These are phyloP conservation scores for Boechera divaricarpa DNA, from an alignment of 345 rosid genomes.

Conservation along the genomic window DNA sequence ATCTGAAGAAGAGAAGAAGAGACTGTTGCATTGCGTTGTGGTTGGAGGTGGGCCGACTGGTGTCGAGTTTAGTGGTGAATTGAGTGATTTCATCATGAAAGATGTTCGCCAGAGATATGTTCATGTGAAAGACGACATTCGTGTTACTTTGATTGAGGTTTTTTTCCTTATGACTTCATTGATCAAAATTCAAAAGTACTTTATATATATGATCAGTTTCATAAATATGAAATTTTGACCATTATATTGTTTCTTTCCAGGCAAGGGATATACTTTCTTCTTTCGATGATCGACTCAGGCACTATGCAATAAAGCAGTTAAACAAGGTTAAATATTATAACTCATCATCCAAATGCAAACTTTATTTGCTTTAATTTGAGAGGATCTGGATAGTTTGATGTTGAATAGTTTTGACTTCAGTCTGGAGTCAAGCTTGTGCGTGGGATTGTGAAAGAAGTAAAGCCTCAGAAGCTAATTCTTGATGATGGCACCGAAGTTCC, in stretches of 20 bases:
- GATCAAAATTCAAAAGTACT: not conserved
- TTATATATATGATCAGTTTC: not conserved
- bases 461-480: conserved; percentile 75
- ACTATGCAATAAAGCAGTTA: conserved; percentile 85
- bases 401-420: conserved; percentile 53
- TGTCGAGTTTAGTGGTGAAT: conserved; percentile 94
- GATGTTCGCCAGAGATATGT: conserved; percentile 75
- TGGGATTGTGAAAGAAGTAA: conserved; percentile 91
- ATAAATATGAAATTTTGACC: not conserved
- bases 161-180: not conserved
- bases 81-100: conserved; percentile 93
- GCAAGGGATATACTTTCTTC: conserved; percentile 97
- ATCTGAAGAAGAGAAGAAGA: conserved; percentile 74
- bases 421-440: conserved; percentile 95
- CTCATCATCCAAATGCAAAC: not conserved
- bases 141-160: conserved; percentile 95
- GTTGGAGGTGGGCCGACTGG: conserved; percentile 99
- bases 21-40: conserved; percentile 84
- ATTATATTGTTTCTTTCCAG: conserved; percentile 41
- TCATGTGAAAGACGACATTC: conserved; percentile 76
- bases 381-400: not conserved
- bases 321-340: conserved; percentile 61
- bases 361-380: not conserved
- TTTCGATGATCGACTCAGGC: conserved; percentile 94
- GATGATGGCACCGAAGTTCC: conserved; percentile 84